phyloP scores from a whole-genome alignment of 495 filamentous ascomycete genomes.

The Aspergillus haitiensis region DNA sequence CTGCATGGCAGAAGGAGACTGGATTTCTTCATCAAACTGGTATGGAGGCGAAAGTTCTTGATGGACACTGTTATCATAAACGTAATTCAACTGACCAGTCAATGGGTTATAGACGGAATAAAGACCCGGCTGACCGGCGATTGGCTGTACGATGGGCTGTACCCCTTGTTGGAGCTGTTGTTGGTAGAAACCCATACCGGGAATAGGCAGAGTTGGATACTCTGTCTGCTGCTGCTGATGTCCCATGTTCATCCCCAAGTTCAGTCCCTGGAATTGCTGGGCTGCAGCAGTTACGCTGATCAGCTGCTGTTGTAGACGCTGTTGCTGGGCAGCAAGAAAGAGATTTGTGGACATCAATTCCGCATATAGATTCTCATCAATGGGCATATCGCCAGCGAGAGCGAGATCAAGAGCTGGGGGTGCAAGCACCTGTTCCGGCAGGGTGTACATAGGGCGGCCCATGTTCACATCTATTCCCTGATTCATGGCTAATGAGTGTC shows the following conservation, averaged over 20 bases:
- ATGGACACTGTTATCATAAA: slow-evolving; percentile 56
- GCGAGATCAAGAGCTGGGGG: slow-evolving; percentile 72
- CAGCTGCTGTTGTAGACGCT: slow-evolving; percentile 70
- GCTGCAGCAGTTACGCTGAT: slow-evolving; percentile 56
- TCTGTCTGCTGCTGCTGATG: slow-evolving; percentile 43
- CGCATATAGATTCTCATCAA: slow-evolving; percentile 80
- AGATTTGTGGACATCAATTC: slow-evolving; percentile 82
- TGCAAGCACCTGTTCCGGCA: slow-evolving; percentile 82
- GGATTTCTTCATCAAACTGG: slow-evolving; percentile 39
- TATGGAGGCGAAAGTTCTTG: slow-evolving; percentile 34
- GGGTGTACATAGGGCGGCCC: slow-evolving; percentile 62
- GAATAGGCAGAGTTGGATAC: slow-evolving; percentile 34
- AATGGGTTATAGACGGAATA: slow-evolving; percentile 81
- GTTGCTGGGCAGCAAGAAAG: slow-evolving; percentile 84
- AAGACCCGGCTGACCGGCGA: slow-evolving; percentile 69
- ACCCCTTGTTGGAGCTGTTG: slow-evolving; percentile 74
- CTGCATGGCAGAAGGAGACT: slow-evolving; percentile 42
- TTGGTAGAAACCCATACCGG: slow-evolving; percentile 57
- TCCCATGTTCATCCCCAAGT: slow-evolving; percentile 43
- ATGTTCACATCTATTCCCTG: slow-evolving; percentile 38
- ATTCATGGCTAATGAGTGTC: slow-evolving; percentile 48
- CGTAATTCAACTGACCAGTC: slow-evolving; percentile 76
- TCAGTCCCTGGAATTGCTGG: slow-evolving; percentile 78
- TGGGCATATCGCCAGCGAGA: slow-evolving; percentile 61
- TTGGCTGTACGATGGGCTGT: slow-evolving; percentile 66